Conservation (phyloP, 768 basidiomycete genomes). For the Rhodocollybia butyracea region DNA sequence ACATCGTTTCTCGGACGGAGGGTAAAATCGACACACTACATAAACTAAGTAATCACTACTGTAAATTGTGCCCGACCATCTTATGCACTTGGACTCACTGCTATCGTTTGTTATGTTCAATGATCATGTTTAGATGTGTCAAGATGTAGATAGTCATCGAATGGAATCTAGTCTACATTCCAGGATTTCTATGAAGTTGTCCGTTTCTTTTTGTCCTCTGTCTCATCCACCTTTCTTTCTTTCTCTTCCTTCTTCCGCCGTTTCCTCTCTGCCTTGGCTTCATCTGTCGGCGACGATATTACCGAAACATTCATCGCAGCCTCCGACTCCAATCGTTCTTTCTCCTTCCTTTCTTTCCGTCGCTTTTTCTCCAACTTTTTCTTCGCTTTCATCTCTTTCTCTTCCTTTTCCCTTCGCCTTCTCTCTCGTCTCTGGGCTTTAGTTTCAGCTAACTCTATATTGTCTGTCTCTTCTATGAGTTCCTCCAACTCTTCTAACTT, state of each 20-base stretch:
- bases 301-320: background rate
- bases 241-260: conserved; percentile 11
- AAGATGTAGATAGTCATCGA: too few relatives aligned
- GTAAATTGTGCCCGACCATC: too few relatives aligned
- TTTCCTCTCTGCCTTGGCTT: conserved; percentile 15
- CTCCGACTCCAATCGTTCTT: background rate
- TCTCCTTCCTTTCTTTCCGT: background rate
- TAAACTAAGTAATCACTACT: too few relatives aligned
- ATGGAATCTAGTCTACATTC: background rate
- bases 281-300: background rate
- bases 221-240: background rate
- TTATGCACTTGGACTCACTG: too few relatives aligned
- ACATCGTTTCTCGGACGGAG: background rate
- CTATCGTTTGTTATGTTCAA: too few relatives aligned
- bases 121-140: too few relatives aligned
- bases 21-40: too few relatives aligned
- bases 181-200: background rate
- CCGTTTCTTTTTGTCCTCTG: background rate
- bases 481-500: conserved; percentile 5
- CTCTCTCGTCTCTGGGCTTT: conserved; percentile 11
- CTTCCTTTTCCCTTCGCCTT: background rate
- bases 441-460: conserved; percentile 10
- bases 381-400: background rate
- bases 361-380: background rate
- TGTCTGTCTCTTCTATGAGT: background rate